These are phyloP conservation scores for Naganishia sp. DNA, from an alignment of 1,284 basidiomycete species.

Conservation along the genomic window DNA sequence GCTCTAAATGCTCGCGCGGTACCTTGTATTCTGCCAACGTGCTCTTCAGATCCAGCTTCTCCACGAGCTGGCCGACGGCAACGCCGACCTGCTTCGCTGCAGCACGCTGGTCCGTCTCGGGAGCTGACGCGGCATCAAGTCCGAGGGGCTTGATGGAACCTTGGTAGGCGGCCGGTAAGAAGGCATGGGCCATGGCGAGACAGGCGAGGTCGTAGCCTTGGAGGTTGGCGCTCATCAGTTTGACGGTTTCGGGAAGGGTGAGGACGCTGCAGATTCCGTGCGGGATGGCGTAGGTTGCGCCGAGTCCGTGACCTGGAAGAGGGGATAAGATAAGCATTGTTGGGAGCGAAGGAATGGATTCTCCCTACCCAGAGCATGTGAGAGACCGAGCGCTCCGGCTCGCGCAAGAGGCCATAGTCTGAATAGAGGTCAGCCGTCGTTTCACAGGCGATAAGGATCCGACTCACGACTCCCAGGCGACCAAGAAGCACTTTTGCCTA, in stretches of 20 bases:
- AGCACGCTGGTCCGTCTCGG: slow-evolving; percentile 11
- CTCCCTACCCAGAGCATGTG: slow-evolving; percentile 63
- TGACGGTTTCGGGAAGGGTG: slow-evolving; percentile 67
- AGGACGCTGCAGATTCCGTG: slow-evolving; percentile 82
- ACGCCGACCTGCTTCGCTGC: slow-evolving; percentile 31
- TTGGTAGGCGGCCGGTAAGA: slow-evolving; percentile 27
- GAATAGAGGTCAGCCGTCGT: background rate
- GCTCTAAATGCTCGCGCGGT: slow-evolving; percentile 25
- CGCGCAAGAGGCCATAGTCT: slow-evolving; percentile 30
- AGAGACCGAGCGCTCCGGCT: slow-evolving; percentile 62
- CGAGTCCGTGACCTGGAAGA: slow-evolving; percentile 62
- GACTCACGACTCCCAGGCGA: slow-evolving; percentile 64
- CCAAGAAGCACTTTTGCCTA: slow-evolving; percentile 70
- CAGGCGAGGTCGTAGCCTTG: slow-evolving; percentile 28
- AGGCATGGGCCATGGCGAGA: slow-evolving; percentile 31
- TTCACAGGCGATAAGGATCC: background rate
- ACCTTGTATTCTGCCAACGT: slow-evolving; percentile 33
- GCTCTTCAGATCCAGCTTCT: slow-evolving; percentile 35
- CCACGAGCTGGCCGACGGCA: slow-evolving; percentile 35
- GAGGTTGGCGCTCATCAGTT: slow-evolving; percentile 59
- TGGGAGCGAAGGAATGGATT: slow-evolving; percentile 15
- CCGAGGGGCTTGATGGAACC: slow-evolving; percentile 8
- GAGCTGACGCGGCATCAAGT: background rate
- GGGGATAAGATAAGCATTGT: background rate
- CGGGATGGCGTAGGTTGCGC: slow-evolving; percentile 71